A percentile compares a stretch with the other conserved stretches of the same genome.
phyloP scores from a whole-genome alignment of 169 alveolate genomes.

The Eimeria maxima region DNA sequence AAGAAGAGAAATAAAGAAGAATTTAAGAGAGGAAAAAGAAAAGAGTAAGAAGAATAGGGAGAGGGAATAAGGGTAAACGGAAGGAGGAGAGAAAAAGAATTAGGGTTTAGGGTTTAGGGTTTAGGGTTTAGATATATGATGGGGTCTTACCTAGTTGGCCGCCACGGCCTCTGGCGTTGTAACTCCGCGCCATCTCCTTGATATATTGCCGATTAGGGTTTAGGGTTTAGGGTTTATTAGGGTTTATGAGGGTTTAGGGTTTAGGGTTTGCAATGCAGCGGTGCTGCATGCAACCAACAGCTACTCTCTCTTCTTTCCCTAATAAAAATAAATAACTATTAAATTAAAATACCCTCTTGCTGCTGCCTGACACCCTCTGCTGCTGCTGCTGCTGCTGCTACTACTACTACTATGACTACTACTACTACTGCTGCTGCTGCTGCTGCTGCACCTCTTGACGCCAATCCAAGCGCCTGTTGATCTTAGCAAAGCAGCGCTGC shows the following conservation, averaged over 20 bases:
- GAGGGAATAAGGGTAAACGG: too few relatives aligned
- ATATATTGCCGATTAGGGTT: background rate
- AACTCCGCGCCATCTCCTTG: conserved; percentile 49
- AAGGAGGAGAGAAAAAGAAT: background rate
- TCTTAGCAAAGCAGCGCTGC: background rate
- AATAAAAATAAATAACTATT: background rate
- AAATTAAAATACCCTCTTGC: background rate
- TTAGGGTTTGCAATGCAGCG: background rate
- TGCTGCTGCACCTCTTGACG: conserved; percentile 31
- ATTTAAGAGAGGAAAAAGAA: background rate
- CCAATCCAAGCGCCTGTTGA: too few relatives aligned
- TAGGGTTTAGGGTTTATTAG: too few relatives aligned
- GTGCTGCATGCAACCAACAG: background rate
- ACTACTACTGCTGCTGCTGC: conserved; percentile 36
- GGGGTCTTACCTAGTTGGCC: conserved; percentile 45
- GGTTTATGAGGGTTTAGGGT: background rate
- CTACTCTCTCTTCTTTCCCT: background rate
- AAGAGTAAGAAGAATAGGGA: too few relatives aligned
- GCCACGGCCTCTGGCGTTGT: conserved; percentile 23
- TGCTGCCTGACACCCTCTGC: conserved; percentile 41
- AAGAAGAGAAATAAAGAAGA: background rate
- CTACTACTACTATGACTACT: conserved; percentile 14
- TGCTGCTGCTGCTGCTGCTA: conserved; percentile 17
- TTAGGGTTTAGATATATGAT: background rate
- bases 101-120: too few relatives aligned